phyloP scores from a whole-genome alignment of 1,284 basidiomycete species.

The Trichosporon sp. region DNA sequence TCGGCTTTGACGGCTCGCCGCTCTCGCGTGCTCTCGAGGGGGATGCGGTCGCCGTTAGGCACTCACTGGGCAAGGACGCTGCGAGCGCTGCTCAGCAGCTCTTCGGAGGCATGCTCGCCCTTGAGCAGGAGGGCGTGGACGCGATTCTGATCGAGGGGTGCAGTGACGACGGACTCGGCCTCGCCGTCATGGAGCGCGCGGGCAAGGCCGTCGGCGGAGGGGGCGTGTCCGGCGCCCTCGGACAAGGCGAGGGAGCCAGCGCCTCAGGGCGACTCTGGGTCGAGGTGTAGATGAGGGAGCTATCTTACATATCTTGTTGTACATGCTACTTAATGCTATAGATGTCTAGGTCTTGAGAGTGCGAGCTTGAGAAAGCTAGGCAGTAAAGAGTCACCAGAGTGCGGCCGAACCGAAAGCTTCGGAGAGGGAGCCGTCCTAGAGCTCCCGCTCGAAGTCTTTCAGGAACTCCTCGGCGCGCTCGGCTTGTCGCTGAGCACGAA shows the following conservation, averaged over 20 bases:
- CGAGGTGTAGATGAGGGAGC: constrained; percentile 14
- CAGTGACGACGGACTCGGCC: constrained; percentile 71
- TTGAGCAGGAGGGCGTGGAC: constrained; percentile 65
- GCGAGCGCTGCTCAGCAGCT: constrained; percentile 71
- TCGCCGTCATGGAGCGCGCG: constrained; percentile 98
- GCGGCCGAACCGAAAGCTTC: neutral
- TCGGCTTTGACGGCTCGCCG: constrained; percentile 63
- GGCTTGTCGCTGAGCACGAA: constrained; percentile 19
- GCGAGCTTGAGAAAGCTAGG: neutral
- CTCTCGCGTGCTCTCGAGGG: constrained; percentile 16
- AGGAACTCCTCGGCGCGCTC: constrained; percentile 39
- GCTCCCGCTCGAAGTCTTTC: constrained; percentile 32
- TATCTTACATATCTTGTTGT: constrained; percentile 10
- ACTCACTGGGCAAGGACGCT: constrained; percentile 64
- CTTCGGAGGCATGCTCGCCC: constrained; percentile 79
- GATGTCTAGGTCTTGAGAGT: neutral
- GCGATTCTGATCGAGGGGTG: constrained; percentile 85
- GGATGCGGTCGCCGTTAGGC: constrained; percentile 31
- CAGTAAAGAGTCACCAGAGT: neutral
- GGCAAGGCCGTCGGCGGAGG: constrained; percentile 76
- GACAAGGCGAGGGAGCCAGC: constrained; percentile 23
- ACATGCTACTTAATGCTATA: constrained; percentile 8
- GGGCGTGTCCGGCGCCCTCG: constrained; percentile 31
- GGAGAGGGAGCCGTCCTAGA: constrained; percentile 8
- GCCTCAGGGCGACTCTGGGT: constrained; percentile 22